Evolutionary conservation across 1,284 basidiomycete species (phyloP).

Genomic region (Malassezia yamatoensis): DNA sequence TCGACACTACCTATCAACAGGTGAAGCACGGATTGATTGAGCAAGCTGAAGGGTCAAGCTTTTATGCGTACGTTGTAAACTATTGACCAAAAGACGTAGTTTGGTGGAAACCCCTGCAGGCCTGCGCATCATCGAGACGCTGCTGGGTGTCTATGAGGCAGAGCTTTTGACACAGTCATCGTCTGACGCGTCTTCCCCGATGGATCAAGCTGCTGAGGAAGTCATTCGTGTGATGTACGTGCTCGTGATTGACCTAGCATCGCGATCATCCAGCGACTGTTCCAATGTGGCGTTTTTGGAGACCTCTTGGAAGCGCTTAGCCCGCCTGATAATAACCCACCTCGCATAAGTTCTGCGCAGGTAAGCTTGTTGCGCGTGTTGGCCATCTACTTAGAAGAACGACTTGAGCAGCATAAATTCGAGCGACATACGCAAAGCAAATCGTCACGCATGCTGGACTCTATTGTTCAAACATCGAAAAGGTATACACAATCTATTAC

Average conservation of each 20-base stretch:
- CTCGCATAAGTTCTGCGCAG: conserved; percentile 1
- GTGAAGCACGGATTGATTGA: neutral
- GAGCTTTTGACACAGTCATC: neutral
- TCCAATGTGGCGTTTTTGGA: neutral
- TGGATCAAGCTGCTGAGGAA: neutral
- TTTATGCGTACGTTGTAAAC: neutral
- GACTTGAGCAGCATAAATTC: neutral
- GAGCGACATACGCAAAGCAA: neutral
- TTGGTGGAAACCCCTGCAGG: conserved; percentile 4
- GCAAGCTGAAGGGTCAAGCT: neutral
- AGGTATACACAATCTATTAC: neutral
- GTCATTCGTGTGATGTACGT: conserved; percentile 1
- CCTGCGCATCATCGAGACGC: neutral
- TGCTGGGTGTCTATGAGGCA: conserved; percentile 9
- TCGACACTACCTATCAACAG: neutral
- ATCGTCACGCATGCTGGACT: neutral
- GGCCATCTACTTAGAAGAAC: conserved; percentile 1
- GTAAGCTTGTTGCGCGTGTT: conserved; percentile 7
- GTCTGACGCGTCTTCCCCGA: neutral
- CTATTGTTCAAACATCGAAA: neutral
- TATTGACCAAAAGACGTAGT: neutral
- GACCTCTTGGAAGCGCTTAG: conserved; percentile 1
- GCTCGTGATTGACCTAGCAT: neutral
- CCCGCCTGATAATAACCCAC: neutral
- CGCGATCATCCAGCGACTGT: conserved; percentile 4